Evolutionary conservation across 306 rosid species (phyloP).

Genomic region (Lathyrus sativus): DNA sequence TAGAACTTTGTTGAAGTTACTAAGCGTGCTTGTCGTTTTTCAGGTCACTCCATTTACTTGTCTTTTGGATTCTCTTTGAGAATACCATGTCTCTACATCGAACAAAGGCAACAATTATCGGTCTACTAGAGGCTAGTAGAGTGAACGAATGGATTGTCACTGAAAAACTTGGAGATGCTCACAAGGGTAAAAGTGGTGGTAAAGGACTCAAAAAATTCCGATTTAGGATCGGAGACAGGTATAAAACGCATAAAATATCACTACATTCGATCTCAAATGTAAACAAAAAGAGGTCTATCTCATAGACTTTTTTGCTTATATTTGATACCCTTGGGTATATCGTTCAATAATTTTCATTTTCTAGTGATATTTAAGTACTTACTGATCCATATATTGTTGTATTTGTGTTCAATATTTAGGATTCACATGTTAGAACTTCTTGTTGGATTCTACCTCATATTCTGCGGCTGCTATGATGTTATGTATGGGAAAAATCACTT

Average conservation of each 20-base stretch:
- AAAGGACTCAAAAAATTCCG: conserved; percentile 54
- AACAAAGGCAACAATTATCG: conserved; percentile 82
- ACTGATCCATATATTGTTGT: conserved; percentile 9
- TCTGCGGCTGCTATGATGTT: conserved; percentile 67
- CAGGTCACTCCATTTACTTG: conserved; percentile 74
- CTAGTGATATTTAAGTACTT: background rate
- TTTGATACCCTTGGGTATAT: background rate
- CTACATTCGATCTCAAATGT: background rate
- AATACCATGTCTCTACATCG: conserved; percentile 88
- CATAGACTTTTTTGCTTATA: background rate
- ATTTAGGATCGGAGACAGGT: conserved; percentile 77
- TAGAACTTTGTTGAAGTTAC: background rate
- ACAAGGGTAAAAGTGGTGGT: conserved; percentile 48
- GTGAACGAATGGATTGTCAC: conserved; percentile 94
- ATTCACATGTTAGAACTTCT: conserved; percentile 67
- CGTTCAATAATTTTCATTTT: background rate
- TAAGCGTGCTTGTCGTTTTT: conserved; percentile 25
- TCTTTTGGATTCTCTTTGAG: conserved; percentile 88
- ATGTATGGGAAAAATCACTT: conserved; percentile 65
- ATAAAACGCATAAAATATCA: conserved; percentile 9
- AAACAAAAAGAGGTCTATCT: background rate
- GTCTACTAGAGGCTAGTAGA: conserved; percentile 65
- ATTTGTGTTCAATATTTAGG: conserved; percentile 48
- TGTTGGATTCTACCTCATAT: conserved; percentile 69
- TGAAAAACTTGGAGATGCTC: conserved; percentile 80